Percentiles rank a stretch among this genome's conserved stretches.
Conservation (phyloP, 2,329 filamentous ascomycete genomes). For the Ascochyta koolunga region DNA sequence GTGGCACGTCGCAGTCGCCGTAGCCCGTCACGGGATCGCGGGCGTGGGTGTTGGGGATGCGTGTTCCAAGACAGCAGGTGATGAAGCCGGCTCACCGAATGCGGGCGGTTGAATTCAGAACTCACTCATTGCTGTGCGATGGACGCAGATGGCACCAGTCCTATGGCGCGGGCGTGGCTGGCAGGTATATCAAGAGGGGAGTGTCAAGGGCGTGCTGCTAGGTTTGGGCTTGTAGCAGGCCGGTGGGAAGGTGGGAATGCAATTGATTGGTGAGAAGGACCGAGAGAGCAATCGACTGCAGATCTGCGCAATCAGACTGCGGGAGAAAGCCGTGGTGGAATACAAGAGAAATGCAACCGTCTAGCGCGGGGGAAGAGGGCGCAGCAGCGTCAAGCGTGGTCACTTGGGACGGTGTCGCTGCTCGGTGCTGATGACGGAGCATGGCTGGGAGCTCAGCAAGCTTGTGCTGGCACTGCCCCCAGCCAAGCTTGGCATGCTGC, state of each 20-base stretch:
- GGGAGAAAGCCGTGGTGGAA: neutral
- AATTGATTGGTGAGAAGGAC: conserved; percentile 5
- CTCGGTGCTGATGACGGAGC: conserved; percentile 13
- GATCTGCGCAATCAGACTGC: conserved; percentile 10
- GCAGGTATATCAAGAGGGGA: conserved; percentile 14
- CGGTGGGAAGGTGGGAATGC: neutral
- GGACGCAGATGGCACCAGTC: neutral
- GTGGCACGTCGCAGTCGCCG: neutral
- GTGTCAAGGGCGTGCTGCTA: conserved; percentile 15
- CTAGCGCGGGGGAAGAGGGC: conserved; percentile 16
- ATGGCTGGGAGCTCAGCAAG: conserved; percentile 14
- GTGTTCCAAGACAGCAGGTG: conserved; percentile 7
- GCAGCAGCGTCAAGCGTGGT: conserved; percentile 13
- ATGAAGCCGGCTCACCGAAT: conserved; percentile 9
- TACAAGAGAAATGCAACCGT: neutral
- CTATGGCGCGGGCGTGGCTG: neutral
- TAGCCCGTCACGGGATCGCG: conserved; percentile 2
- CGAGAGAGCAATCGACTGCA: conserved; percentile 1
- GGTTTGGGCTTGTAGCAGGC: conserved; percentile 5
- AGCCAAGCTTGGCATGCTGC: conserved; percentile 11
- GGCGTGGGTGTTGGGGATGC: neutral
- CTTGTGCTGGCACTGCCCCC: conserved; percentile 14
- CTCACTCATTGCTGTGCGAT: conserved; percentile 19
- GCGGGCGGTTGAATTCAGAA: conserved; percentile 8
- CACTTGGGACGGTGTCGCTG: conserved; percentile 1